A percentile compares a stretch with the other conserved stretches of the same genome.
These are phyloP conservation scores for Saturnispora ahearnii DNA, from an alignment of 805 yeast species.

Conservation along the genomic window DNA sequence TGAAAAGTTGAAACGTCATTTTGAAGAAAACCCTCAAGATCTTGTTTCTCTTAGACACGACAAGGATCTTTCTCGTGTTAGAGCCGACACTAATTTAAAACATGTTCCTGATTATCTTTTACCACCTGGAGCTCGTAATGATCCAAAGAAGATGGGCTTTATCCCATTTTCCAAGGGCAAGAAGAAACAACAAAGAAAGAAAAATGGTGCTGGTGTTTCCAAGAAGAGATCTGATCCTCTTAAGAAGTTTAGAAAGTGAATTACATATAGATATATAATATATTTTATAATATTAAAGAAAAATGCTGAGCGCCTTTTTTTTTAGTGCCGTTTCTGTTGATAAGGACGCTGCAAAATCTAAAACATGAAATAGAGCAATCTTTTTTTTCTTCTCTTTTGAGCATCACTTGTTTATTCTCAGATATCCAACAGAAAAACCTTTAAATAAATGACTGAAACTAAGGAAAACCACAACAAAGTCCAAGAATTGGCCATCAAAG, in stretches of 20 bases:
- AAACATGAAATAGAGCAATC: neutral
- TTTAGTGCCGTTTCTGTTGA: neutral
- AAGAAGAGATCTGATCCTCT: constrained; percentile 45
- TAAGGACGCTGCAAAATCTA: neutral
- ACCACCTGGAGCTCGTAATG: constrained; percentile 65
- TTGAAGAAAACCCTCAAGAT: constrained; percentile 96
- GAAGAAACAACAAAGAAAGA: constrained; percentile 27
- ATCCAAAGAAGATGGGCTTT: constrained; percentile 51
- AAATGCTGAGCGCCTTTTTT: neutral
- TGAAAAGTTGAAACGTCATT: constrained; percentile 85
- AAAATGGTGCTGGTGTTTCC: constrained; percentile 14
- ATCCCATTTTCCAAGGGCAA: constrained; percentile 49
- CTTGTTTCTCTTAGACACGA: constrained; percentile 84
- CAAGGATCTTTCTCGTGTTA: constrained; percentile 72
- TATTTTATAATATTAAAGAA: neutral
- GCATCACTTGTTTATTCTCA: neutral
- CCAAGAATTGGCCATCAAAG: neutral
- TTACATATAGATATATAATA: neutral
- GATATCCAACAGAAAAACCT: neutral
- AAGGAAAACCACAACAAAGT: neutral
- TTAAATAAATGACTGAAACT: neutral
- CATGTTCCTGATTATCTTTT: constrained; percentile 87
- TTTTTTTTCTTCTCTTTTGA: neutral
- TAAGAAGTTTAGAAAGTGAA: constrained; percentile 31
- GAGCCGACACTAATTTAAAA: constrained; percentile 78